Evolutionary conservation across 441 rosid species (phyloP), one percentile per base, ranked within the genome.

Genomic region (Sinapis alba): DNA sequence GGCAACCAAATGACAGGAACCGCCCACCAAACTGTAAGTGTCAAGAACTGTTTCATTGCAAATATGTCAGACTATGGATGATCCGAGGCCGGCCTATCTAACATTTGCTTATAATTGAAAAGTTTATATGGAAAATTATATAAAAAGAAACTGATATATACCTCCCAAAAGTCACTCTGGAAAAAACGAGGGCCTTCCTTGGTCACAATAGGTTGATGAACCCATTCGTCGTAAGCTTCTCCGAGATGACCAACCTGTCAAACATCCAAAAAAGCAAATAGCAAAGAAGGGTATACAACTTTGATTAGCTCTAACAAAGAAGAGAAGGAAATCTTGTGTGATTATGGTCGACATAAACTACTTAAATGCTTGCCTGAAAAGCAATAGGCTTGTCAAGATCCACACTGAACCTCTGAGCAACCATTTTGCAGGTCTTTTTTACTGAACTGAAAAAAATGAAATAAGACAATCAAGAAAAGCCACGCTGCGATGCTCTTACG

Each of bases 161-260:
- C 99, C 99, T 95, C 99, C 88, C 86, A 78, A 73, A 90, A 86
- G 69, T 90, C 89, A 77, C 86, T 95, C 71, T 83, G 79, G 54
- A 95, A 95, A 80, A 95, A 95, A 8, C 99, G 85, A 66, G 99
- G 99, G 43, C 99, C 95, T 82, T 85, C 95, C 84, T 86, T 89
- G 82, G 84, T 83, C 12, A 87, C 88, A 64, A 95, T 95, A 63
- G 99, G 96, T 85, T 90, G 93, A 82, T 95, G 99, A 76, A 93
- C 94, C 99, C 98, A 95, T 69, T 91, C 90, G 75, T 95, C 87
- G 74, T 95, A 95, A 59, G 74, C 79, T 80, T 95, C 98, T 83
- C 93, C 97, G 32, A 95, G 97, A 85, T 95, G 85, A 47, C 99
- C 99, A 72, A 95, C 98, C 99, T 95, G 85, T 32, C 3, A 62